Conservation (phyloP, 2,329 filamentous ascomycete species). For the Lachnellula arida region DNA sequence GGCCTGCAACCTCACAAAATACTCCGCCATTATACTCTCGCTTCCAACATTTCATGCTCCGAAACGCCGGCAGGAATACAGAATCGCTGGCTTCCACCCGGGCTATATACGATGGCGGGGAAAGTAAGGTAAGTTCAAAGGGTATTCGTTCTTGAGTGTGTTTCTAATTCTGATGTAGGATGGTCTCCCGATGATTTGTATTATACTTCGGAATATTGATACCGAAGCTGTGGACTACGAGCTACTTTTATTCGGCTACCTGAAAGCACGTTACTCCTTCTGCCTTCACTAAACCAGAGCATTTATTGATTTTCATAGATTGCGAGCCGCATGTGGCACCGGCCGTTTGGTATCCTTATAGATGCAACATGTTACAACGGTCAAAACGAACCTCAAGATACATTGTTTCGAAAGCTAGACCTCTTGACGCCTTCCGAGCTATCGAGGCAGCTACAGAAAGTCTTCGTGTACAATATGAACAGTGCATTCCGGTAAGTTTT, state of each 20-base stretch:
- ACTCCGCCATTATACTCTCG: constrained; percentile 60
- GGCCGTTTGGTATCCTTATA: constrained; percentile 62
- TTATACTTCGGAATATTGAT: constrained; percentile 64
- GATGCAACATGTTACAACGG: constrained; percentile 68
- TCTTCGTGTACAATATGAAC: constrained; percentile 72
- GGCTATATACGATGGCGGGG: constrained; percentile 66
- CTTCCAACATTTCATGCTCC: constrained; percentile 70
- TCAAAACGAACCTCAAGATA: constrained; percentile 61
- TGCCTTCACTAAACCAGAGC: background rate
- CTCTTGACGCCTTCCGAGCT: constrained; percentile 58
- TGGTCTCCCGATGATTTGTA: constrained; percentile 62
- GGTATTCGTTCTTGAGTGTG: background rate
- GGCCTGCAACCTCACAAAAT: constrained; percentile 60
- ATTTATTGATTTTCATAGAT: constrained; percentile 41
- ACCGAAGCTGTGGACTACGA: constrained; percentile 61
- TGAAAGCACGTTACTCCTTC: constrained; percentile 46
- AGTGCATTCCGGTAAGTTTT: constrained; percentile 62
- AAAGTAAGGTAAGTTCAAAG: constrained; percentile 51
- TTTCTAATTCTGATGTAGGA: constrained; percentile 40
- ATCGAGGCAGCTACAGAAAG: constrained; percentile 51
- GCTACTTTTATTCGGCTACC: constrained; percentile 61
- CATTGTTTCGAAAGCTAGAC: constrained; percentile 60
- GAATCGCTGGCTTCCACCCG: constrained; percentile 61
- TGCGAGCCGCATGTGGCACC: constrained; percentile 65
- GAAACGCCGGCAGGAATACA: constrained; percentile 60